phyloP scores from a whole-genome alignment of 108 stramenopile genomes.

The Poteriospumella lacustris region DNA sequence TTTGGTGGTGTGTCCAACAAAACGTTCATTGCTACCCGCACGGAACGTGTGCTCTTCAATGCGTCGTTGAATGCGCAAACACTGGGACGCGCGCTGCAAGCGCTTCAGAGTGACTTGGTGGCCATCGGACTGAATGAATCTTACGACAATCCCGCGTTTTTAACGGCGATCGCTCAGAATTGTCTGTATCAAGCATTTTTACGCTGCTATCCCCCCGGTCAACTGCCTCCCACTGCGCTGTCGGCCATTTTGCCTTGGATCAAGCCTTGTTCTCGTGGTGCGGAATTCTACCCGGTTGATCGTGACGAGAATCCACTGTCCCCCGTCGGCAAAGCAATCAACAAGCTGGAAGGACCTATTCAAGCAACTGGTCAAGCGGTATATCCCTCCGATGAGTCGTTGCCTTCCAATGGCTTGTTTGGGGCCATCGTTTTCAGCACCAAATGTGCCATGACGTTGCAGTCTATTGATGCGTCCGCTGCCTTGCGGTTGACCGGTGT shows the following conservation, averaged over 20 bases:
- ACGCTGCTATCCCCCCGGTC: background rate
- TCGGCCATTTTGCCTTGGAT: constrained; percentile 5
- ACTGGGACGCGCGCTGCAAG: background rate
- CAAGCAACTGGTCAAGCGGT: constrained; percentile 40
- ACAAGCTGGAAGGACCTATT: constrained; percentile 33
- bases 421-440: constrained; percentile 28
- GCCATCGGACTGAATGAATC: background rate
- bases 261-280: constrained; percentile 10
- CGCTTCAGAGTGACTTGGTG: background rate
- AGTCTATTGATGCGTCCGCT: background rate
- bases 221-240: background rate
- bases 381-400: constrained; percentile 31
- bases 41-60: background rate
- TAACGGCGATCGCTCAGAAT: background rate
- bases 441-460: background rate
- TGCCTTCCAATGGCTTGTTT: constrained; percentile 6
- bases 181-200: constrained; percentile 20
- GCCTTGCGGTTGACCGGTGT: constrained; percentile 26
- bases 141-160: background rate
- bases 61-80: background rate
- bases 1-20: constrained; percentile 11
- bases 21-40: background rate
- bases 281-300: constrained; percentile 20
- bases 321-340: constrained; percentile 7
- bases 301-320: background rate